Evolutionary conservation across 352 stramenopile species (phyloP).

Genomic region (Aphanomyces stellatus): DNA sequence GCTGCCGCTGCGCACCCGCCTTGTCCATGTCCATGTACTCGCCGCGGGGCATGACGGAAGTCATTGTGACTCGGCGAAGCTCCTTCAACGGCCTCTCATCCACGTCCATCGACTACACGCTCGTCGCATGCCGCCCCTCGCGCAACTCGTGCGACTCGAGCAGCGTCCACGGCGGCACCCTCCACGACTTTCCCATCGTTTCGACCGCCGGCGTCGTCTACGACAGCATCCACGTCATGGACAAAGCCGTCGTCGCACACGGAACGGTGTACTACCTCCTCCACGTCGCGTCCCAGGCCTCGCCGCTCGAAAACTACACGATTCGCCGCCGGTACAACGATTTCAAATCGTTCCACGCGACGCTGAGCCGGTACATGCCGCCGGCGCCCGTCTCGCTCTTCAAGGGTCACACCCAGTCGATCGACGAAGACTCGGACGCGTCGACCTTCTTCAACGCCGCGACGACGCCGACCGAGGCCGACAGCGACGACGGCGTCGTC

Average conservation of each 20-base stretch:
- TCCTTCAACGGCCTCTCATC: background rate
- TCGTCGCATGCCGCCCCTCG: background rate
- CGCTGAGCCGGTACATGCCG: conserved; percentile 47
- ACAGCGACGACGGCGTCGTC: background rate
- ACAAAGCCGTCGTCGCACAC: conserved; percentile 26
- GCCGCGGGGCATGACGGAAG: background rate
- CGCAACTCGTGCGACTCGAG: background rate
- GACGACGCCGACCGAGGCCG: background rate
- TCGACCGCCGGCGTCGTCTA: conserved; percentile 38
- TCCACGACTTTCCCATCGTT: background rate
- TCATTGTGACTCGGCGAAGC: background rate
- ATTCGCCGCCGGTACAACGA: conserved; percentile 68
- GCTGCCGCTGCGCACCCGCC: too few species aligned
- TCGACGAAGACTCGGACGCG: background rate
- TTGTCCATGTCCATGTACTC: background rate
- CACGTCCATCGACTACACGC: background rate
- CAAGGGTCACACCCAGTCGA: background rate
- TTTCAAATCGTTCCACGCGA: conserved; percentile 52
- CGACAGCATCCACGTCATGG: conserved; percentile 8
- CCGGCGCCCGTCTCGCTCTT: background rate
- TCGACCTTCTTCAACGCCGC: background rate
- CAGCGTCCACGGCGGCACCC: background rate
- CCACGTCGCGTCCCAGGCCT: conserved; percentile 60
- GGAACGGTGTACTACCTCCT: conserved; percentile 70
- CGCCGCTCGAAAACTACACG: conserved; percentile 68